Evolutionary conservation across 805 yeast genomes (phyloP), one percentile per base, ranked within the genome.

Genomic region (Helenozyma rhizophorensis): DNA sequence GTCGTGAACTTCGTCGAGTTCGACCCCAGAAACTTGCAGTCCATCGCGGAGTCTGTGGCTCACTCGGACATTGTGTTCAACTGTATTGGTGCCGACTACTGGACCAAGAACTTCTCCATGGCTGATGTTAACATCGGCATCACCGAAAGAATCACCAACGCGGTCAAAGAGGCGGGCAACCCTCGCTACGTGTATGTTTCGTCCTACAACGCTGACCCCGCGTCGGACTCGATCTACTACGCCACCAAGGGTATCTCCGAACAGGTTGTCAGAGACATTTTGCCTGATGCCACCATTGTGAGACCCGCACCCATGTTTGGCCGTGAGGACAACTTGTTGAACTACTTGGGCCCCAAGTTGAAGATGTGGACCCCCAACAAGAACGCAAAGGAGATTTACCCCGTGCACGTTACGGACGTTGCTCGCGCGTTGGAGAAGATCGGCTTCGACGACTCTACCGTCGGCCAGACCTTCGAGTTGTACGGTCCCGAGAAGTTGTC

Each of bases 281-380:
- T 74, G 34, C 94, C 95, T 17, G 83, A 77, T 50, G 70, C 85
- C 30, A 85, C 95, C 13, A 84, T 86, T 50, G 93, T 85, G 19
- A 78, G 95, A 59, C 95, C 95, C 6, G 78, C 83, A 15, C 85
- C 84, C 30, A 72, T 84, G 76, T 85, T 63, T 53, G 93, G 93
- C 21, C 68, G 80, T 51, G 83, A 80, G 54, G 88, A 83, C 56
- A 65, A 72, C 40, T 75, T 86, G 53, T 65, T 85, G 48, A 79
- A 77, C 60, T 70, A 70, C 53, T 60, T 76, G 55, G 58, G 83
- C 37, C 76, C 59, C 56, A 72, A 49, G 68, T 72, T 47, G 50
- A 68, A 74, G 48, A 73, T 81, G 60, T 76, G 80, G 65, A 76
- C 83, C 34, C 78, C 84, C 31, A 74, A 83, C 57, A 70, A 72